phyloP scores from a whole-genome alignment of 805 yeast species.

The Wickerhamiella sorbophila region DNA sequence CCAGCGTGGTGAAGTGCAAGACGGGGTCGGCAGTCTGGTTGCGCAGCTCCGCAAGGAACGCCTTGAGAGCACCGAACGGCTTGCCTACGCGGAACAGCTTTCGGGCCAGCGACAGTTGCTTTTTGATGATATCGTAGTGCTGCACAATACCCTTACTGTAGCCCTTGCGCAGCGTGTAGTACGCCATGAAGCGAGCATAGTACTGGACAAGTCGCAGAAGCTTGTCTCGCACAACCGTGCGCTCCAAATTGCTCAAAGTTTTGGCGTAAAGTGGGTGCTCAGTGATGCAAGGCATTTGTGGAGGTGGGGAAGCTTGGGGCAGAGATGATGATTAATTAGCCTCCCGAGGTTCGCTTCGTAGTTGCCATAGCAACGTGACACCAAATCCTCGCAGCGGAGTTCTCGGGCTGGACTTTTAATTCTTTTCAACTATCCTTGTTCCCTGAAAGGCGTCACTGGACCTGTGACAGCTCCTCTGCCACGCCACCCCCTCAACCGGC shows the following conservation, averaged over 20 bases:
- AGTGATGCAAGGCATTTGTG: conserved; percentile 7
- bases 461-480: no score
- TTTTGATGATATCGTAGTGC: conserved; percentile 42
- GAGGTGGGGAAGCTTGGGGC: background rate
- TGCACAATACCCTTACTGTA: conserved; percentile 34
- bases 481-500: no score
- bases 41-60: conserved; percentile 52
- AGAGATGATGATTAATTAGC: background rate
- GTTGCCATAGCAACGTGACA: background rate
- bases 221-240: conserved; percentile 62
- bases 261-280: conserved; percentile 17
- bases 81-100: conserved; percentile 76
- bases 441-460: no score
- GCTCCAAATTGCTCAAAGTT: conserved; percentile 14
- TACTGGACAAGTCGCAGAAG: conserved; percentile 66
- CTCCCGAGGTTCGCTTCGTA: background rate
- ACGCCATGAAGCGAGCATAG: conserved; percentile 57
- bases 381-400: no score
- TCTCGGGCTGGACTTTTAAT: no score
- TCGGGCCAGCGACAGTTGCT: conserved; percentile 53
- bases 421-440: no score
- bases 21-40: conserved; percentile 55
- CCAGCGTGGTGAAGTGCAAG: conserved; percentile 30
- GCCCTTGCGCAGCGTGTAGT: conserved; percentile 44
- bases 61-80: conserved; percentile 53